Base-by-base conservation (phyloP, 305 asterid genomes). In the Andrographis paniculata region DNA sequence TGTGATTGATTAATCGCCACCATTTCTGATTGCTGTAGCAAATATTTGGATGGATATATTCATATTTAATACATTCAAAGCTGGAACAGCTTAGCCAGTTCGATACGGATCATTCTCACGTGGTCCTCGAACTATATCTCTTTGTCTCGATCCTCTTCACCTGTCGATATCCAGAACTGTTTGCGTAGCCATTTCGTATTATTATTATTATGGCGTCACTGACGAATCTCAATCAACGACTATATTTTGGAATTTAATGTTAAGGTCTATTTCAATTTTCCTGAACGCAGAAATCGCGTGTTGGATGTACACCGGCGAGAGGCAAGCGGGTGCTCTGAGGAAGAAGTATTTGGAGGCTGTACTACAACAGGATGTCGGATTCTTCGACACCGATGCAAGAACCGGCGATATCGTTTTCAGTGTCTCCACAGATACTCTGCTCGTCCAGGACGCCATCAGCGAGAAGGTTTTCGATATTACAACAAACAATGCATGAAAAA, bases 401-500 rank as follows among this genome's bases (percentile, higher is more conserved):
- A 92, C 99, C 0, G 99, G 99, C n/a, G 99, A 92, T 68, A 80
- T 92, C 45, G 99, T 92, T 65, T 92, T 92, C 61, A 82, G 94
- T 55, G 87, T 92, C 48, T 92, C 99, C 17, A 92, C 99, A 10
- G 99, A 92, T 59, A 92, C 99, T 42, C 86, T 92, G 16, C 94
- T 87, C 48, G 99, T 92, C 35, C 99, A 92, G 70, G 99, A 92
- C 74, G 99, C 99, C 75, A 92, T 92, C 50, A 92, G 99, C 59
- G 99, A 92, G 76, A 92, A 87, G 95, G 96, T 78, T 2, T 16
- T n/a, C n/a, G n/a, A n/a, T n/a, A n/a, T n/a, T n/a, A n/a, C n/a
- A n/a, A n/a, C n/a, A n/a, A n/a, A n/a, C n/a, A n/a, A n/a, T n/a
- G n/a, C n/a, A n/a, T n/a, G n/a, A n/a, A n/a, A n/a, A n/a, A n/a